A percentile compares a stretch with the other conserved stretches of the same genome.
Evolutionary conservation across 2,329 filamentous ascomycete genomes (phyloP).

Genomic region (Penicillium digitatum): DNA sequence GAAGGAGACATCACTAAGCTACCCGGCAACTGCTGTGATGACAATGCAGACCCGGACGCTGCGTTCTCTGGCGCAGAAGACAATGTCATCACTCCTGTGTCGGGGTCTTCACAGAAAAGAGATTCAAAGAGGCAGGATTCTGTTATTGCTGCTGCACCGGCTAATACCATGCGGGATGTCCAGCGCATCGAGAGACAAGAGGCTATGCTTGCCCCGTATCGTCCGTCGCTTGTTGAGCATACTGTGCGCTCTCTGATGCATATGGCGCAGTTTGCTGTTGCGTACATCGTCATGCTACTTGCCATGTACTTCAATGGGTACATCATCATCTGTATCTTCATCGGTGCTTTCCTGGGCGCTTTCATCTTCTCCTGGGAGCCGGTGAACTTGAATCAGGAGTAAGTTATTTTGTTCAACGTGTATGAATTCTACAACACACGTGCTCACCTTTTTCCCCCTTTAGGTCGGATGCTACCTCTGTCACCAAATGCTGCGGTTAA

Average conservation of each 20-base stretch:
- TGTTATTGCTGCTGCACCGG: not conserved
- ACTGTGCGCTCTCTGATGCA: conserved; percentile 63
- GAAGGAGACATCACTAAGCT: not conserved
- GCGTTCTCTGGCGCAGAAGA: not conserved
- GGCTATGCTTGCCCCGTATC: conserved; percentile 36
- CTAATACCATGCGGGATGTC: not conserved
- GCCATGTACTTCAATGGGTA: conserved; percentile 68
- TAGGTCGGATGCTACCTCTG: not conserved
- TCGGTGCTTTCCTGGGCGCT: conserved; percentile 68
- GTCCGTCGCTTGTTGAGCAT: conserved; percentile 62
- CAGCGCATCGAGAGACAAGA: not conserved
- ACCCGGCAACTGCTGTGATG: not conserved
- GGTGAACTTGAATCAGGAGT: conserved; percentile 6
- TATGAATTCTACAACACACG: not conserved
- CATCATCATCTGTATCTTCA: conserved; percentile 75
- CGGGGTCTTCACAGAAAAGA: not conserved
- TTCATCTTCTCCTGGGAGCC: conserved; percentile 71
- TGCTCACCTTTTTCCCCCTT: not conserved
- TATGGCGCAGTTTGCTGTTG: conserved; percentile 67
- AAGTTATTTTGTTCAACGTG: not conserved
- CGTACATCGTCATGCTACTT: conserved; percentile 72
- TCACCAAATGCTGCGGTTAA: conserved; percentile 4
- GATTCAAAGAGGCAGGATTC: not conserved
- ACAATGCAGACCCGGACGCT: not conserved
- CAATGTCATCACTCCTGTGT: not conserved